These are phyloP conservation scores for Lagenaria siceraria DNA, from an alignment of 306 rosid genomes.

Conservation along the genomic window DNA sequence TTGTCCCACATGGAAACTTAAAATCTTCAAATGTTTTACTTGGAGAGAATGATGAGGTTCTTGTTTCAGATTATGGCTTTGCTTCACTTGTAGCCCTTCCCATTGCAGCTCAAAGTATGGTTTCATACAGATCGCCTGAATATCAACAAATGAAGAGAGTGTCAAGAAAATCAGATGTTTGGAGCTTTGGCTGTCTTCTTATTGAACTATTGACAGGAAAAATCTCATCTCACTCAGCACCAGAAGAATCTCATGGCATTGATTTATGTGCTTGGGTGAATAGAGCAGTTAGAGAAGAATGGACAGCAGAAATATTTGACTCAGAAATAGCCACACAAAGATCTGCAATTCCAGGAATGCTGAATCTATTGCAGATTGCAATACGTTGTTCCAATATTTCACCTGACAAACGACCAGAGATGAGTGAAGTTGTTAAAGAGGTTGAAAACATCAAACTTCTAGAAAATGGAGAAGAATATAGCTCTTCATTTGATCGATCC, in stretches of 20 bases:
- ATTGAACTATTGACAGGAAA: constrained; percentile 68
- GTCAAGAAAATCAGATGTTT: constrained; percentile 49
- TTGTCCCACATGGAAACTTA: constrained; percentile 67
- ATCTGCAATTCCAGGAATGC: constrained; percentile 46
- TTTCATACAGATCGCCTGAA: constrained; percentile 52
- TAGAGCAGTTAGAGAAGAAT: constrained; percentile 68
- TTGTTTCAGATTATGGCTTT: constrained; percentile 57
- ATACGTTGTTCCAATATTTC: constrained; percentile 43
- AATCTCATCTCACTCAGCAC: constrained; percentile 34
- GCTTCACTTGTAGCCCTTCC: constrained; percentile 54
- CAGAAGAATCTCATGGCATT: constrained; percentile 37
- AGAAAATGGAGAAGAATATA: constrained; percentile 30
- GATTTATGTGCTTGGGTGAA: constrained; percentile 60
- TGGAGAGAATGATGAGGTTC: constrained; percentile 30
- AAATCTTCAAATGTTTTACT: constrained; percentile 56
- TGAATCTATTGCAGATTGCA: constrained; percentile 54
- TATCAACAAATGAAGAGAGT: constrained; percentile 31
- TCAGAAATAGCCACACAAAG: constrained; percentile 30
- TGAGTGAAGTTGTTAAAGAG: constrained; percentile 50
- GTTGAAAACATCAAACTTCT: constrained; percentile 30
- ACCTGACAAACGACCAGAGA: constrained; percentile 56
- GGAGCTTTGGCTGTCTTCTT: constrained; percentile 74
- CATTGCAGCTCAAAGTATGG: constrained; percentile 51
- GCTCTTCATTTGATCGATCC: constrained; percentile 34
- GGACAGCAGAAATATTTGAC: constrained; percentile 87